Evolutionary conservation across 2,329 filamentous ascomycete species (phyloP).

Genomic region (Trichoderma sp.): DNA sequence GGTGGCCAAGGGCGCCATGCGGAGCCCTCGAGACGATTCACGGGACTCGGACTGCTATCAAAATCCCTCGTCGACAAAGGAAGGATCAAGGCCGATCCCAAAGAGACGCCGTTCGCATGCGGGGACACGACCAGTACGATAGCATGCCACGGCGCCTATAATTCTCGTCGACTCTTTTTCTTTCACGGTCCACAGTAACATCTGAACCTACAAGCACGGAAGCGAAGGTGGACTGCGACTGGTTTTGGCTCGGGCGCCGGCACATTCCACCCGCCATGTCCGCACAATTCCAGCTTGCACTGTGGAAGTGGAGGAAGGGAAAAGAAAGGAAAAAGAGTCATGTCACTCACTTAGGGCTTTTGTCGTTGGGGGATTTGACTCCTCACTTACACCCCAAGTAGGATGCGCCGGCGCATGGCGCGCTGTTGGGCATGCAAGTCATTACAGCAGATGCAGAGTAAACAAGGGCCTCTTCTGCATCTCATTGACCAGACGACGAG

Average conservation of each 20-base stretch:
- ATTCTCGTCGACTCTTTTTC: neutral
- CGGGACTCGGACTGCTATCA: neutral
- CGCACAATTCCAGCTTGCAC: conserved; percentile 12
- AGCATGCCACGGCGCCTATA: neutral
- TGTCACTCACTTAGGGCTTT: neutral
- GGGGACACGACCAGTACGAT: neutral
- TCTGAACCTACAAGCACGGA: neutral
- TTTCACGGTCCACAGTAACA: conserved; percentile 8
- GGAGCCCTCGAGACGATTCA: conserved; percentile 7
- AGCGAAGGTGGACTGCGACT: conserved; percentile 5
- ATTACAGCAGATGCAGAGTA: conserved; percentile 19
- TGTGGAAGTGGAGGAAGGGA: conserved; percentile 14
- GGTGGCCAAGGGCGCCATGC: neutral
- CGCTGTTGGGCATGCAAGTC: conserved; percentile 21
- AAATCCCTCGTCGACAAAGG: conserved; percentile 20
- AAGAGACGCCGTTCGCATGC: conserved; percentile 2
- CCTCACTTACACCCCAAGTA: conserved; percentile 9
- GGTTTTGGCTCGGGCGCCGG: conserved; percentile 17
- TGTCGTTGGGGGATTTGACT: neutral
- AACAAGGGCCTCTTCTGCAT: conserved; percentile 20
- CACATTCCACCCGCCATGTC: conserved; percentile 20
- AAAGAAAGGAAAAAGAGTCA: neutral
- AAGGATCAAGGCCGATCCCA: neutral
- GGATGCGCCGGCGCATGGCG: conserved; percentile 14
- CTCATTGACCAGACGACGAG: conserved; percentile 22